Evolutionary conservation across 352 stramenopile species (phyloP).

Genomic region (Thraustochytrium sp.): DNA sequence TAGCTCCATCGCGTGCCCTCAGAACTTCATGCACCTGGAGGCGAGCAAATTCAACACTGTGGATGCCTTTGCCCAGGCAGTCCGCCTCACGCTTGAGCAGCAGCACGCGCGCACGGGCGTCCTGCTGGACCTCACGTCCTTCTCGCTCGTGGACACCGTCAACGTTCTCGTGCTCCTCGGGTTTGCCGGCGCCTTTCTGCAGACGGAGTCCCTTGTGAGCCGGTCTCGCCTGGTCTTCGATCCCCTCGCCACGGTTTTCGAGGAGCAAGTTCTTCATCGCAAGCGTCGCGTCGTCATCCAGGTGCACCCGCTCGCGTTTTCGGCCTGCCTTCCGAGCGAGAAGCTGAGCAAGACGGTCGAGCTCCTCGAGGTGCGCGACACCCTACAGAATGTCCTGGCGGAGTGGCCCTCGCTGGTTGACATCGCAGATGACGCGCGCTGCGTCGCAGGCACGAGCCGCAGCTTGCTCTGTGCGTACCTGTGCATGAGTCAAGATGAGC

Average conservation of each 20-base stretch:
- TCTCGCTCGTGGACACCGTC: slow-evolving; percentile 9
- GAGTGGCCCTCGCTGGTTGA: neutral
- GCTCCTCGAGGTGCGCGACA: slow-evolving; percentile 2
- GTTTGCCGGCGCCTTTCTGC: neutral
- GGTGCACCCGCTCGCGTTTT: neutral
- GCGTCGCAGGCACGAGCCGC: slow-evolving; percentile 1
- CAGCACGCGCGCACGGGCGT: neutral
- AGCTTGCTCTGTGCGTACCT: neutral
- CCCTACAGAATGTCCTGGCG: neutral
- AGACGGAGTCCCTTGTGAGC: neutral
- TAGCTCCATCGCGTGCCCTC: neutral
- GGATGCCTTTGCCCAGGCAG: neutral
- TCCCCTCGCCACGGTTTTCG: neutral
- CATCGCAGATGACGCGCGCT: neutral
- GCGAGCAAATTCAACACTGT: neutral
- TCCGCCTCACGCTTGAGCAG: neutral
- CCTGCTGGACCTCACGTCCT: neutral
- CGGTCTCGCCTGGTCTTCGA: slow-evolving; percentile 2
- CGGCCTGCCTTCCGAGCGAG: neutral
- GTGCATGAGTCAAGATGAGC: neutral
- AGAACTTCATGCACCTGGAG: neutral
- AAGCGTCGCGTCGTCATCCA: neutral
- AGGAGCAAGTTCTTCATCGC: neutral
- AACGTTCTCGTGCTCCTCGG: slow-evolving; percentile 3
- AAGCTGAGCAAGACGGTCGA: neutral